These are phyloP conservation scores for Paecilomyces sp. DNA, from an alignment of 2,329 filamentous ascomycete genomes.

Conservation along the genomic window DNA sequence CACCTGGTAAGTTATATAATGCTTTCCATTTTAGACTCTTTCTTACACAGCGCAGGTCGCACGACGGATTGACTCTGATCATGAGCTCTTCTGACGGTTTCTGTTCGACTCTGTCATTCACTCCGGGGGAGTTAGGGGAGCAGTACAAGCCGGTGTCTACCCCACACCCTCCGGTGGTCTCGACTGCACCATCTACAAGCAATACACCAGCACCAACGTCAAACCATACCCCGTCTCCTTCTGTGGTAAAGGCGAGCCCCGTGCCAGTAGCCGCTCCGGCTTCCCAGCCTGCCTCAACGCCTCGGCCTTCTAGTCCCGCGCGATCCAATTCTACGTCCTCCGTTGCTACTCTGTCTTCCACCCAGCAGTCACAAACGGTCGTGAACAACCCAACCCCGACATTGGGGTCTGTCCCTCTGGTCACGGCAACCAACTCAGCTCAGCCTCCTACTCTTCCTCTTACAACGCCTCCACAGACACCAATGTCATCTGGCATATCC, in stretches of 20 bases:
- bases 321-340: constrained; percentile 83
- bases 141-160: constrained; percentile 51
- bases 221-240: constrained; percentile 54
- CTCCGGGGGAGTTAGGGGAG: constrained; percentile 75
- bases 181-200: constrained; percentile 49
- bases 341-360: constrained; percentile 53
- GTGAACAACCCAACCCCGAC: constrained; percentile 74
- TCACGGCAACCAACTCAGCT: constrained; percentile 64
- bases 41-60: constrained; percentile 51
- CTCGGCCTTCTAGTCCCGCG: constrained; percentile 67
- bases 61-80: constrained; percentile 69
- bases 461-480: constrained; percentile 86
- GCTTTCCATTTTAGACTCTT: constrained; percentile 1
- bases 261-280: constrained; percentile 50
- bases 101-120: constrained; percentile 84
- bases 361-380: constrained; percentile 39
- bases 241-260: constrained; percentile 48
- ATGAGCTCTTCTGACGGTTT: constrained; percentile 99
- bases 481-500: constrained; percentile 43
- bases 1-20: constrained; percentile 62
- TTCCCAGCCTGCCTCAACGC: constrained; percentile 47
- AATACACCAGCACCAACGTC: constrained; percentile 66
- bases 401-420: constrained; percentile 66
- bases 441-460: constrained; percentile 55
- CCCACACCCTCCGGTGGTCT: constrained; percentile 25